Evolutionary conservation across 2,329 filamentous ascomycete species (phyloP).

Genomic region (Scytalidium lignicola): DNA sequence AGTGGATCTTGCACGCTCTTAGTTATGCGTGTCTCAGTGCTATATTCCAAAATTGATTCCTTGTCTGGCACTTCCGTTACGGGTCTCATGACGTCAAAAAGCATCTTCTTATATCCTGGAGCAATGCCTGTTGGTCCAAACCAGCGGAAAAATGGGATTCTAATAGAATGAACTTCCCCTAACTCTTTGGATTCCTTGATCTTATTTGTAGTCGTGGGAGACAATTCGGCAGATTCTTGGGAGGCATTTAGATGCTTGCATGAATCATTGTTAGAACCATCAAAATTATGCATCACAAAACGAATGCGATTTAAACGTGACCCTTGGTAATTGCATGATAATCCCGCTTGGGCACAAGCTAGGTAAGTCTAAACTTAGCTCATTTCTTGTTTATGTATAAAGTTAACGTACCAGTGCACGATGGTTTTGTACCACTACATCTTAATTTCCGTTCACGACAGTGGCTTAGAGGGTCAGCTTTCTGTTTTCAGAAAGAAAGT

Average conservation of each 20-base stretch:
- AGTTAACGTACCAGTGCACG: neutral
- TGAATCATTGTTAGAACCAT: neutral
- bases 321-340: neutral
- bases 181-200: neutral
- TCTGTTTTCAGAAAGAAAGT: too few relatives aligned
- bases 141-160: conserved; percentile 4
- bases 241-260: neutral
- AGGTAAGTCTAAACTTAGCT: neutral
- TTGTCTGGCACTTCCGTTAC: neutral
- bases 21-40: neutral
- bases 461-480: neutral
- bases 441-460: neutral
- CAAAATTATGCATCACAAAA: neutral
- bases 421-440: neutral
- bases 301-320: neutral
- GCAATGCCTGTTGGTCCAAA: conserved; percentile 5
- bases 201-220: neutral
- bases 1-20: neutral
- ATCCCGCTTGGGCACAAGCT: neutral
- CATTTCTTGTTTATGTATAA: neutral
- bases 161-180: neutral
- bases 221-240: neutral
- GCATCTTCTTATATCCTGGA: conserved; percentile 2
- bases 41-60: neutral
- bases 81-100: conserved; percentile 1